Base-by-base conservation (phyloP, 306 rosid genomes). In the Hippophae rhamnoides region DNA sequence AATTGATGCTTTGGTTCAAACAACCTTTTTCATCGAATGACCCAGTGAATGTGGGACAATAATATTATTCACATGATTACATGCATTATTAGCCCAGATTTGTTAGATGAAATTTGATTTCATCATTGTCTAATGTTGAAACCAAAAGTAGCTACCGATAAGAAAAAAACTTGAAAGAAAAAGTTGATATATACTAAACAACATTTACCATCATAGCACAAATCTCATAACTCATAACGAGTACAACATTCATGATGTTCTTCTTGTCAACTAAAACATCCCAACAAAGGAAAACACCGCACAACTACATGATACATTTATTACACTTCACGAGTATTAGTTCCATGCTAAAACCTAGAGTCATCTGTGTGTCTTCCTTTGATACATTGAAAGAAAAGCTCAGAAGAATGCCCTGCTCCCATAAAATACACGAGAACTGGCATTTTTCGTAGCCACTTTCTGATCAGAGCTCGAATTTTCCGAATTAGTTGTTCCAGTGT, bases 351-450 rank as follows among this genome's bases (percentile, higher is more conserved):
- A 78, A 73, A 69, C 72, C 85, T 78, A 71, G 61, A 76, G 83
- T 81, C 80, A 81, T 80, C 64, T 67, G 63, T 60, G 50, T 72
- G 70, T 69, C 79, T 70, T 76, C 75, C 65, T 70, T 68, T 10
- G 66, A 81, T 74, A 64, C 67, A 68, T 68, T 57, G 70, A 65
- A 68, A 58, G 51, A 51, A 60, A 62, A 59, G 69, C 61, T 87
- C 79, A 90, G 81, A 90, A 90, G 84, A 90, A 90, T 66, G 98
- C 98, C 61, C 98, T 72, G 62, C 98, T 90, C 12, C 98, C 98
- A 43, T 90, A 90, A 57, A 87, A 92, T 69, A 92, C 96, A 5
- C 98, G 92, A 8, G 94, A 68, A 68, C 74, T 79, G 10, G 55
- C 49, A 44, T 63, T 83, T 79, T 82, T 86, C 1, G 89, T 69